These are phyloP conservation scores for Macadamia integrifolia DNA, from an alignment of 164 flowering plant genomes.

Conservation along the genomic window DNA sequence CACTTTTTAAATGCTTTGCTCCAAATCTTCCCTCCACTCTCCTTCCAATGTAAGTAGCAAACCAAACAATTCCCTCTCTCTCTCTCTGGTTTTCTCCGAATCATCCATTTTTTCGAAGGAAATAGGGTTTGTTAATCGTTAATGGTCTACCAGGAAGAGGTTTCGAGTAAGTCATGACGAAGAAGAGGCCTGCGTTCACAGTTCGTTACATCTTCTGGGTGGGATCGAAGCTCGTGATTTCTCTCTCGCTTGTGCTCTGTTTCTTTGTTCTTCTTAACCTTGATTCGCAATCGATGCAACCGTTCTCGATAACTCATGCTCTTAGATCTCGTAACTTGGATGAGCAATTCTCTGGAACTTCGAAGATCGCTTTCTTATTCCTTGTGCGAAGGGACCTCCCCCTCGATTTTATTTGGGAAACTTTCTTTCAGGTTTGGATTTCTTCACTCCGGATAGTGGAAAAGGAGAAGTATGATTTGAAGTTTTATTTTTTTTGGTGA, in stretches of 20 bases:
- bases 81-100: background rate
- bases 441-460: background rate
- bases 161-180: constrained; percentile 27
- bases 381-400: constrained; percentile 66
- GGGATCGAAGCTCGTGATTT: constrained; percentile 45
- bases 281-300: constrained; percentile 21
- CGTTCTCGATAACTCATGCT: constrained; percentile 5
- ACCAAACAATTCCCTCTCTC: background rate
- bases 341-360: constrained; percentile 33
- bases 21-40: too few relatives aligned
- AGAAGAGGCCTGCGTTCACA: constrained; percentile 28
- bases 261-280: constrained; percentile 36
- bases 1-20: too few relatives aligned
- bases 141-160: background rate
- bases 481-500: constrained; percentile 1
- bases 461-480: background rate
- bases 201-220: constrained; percentile 31
- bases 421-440: constrained; percentile 63
- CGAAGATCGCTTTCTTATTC: constrained; percentile 79
- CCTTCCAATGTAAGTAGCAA: too few relatives aligned
- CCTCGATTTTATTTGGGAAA: constrained; percentile 88
- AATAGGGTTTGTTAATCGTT: background rate
- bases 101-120: too few relatives aligned
- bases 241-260: constrained; percentile 35
- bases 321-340: constrained; percentile 15